phyloP scores from a whole-genome alignment of 208 protist genomes.

The Polymyxa betae region DNA sequence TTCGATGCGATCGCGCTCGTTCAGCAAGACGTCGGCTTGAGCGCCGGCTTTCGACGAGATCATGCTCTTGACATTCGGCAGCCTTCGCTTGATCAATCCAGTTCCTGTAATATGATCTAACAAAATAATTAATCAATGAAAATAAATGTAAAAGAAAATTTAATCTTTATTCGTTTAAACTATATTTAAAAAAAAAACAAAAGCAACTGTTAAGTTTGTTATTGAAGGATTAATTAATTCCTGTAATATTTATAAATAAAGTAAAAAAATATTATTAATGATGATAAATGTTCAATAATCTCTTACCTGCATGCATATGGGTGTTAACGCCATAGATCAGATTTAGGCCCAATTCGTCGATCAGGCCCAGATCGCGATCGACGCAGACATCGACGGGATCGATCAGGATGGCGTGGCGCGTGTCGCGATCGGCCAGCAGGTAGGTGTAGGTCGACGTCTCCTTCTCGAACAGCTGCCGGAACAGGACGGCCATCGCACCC shows the following conservation, averaged over 20 bases:
- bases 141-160: too few species aligned
- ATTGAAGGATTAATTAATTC: too few species aligned
- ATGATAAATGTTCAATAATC: neutral
- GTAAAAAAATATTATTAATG: too few species aligned
- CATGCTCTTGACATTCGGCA: constrained; percentile 39
- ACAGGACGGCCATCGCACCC: neutral
- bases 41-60: constrained; percentile 28
- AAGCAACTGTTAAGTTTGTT: too few species aligned
- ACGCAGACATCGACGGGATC: constrained; percentile 60
- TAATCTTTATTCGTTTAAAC: too few species aligned
- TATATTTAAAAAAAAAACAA: too few species aligned
- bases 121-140: neutral
- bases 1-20: constrained; percentile 41
- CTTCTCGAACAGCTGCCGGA: constrained; percentile 22
- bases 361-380: constrained; percentile 56
- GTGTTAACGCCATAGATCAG: constrained; percentile 63
- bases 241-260: too few species aligned
- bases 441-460: constrained; percentile 59
- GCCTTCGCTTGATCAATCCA: constrained; percentile 53
- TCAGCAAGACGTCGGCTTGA: constrained; percentile 51
- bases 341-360: constrained; percentile 53
- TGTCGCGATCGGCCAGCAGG: constrained; percentile 57
- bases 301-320: constrained; percentile 62
- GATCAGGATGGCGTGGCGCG: constrained; percentile 57
- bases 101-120: constrained; percentile 66